Evolutionary conservation across 441 rosid species (phyloP).

Genomic region (Eruca vesicaria): DNA sequence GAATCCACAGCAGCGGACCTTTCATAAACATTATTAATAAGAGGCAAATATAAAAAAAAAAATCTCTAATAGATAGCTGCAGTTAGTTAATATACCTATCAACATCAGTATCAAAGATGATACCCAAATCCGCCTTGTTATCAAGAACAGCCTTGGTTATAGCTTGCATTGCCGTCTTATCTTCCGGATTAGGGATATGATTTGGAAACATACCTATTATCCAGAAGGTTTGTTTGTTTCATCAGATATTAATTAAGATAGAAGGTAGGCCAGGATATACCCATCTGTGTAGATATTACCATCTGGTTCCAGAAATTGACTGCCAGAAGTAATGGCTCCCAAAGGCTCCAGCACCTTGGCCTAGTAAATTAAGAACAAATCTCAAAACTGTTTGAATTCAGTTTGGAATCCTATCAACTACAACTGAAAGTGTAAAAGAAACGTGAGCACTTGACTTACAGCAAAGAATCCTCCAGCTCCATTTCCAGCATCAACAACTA

Average conservation of each 20-base stretch:
- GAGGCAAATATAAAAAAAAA: conserved; percentile 8
- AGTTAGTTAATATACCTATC: conserved; percentile 59
- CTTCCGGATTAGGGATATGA: conserved; percentile 99
- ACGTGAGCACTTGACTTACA: conserved; percentile 45
- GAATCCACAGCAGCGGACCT: conserved; percentile 99
- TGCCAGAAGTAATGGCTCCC: conserved; percentile 88
- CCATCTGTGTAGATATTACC: conserved; percentile 46
- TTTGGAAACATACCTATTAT: conserved; percentile 87
- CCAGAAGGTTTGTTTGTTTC: conserved; percentile 18
- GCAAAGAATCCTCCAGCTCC: conserved; percentile 99
- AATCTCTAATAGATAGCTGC: conserved; percentile 9
- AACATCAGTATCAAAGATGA: conserved; percentile 98
- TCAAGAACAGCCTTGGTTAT: conserved; percentile 83
- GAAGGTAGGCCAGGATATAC: neutral
- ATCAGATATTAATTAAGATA: neutral
- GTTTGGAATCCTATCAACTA: neutral
- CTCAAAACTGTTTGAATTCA: neutral
- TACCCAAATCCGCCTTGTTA: conserved; percentile 93
- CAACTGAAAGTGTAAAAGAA: neutral
- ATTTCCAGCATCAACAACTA: conserved; percentile 98
- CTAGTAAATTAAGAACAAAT: conserved; percentile 37
- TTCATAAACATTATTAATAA: conserved; percentile 14
- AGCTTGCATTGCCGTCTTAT: conserved; percentile 92
- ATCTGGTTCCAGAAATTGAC: conserved; percentile 98
- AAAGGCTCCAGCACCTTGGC: conserved; percentile 94